Percentiles rank a stretch among this genome's conserved stretches.
Evolutionary conservation across 2,329 filamentous ascomycete genomes (phyloP).

Genomic region (Colletotrichum cordylinicola): DNA sequence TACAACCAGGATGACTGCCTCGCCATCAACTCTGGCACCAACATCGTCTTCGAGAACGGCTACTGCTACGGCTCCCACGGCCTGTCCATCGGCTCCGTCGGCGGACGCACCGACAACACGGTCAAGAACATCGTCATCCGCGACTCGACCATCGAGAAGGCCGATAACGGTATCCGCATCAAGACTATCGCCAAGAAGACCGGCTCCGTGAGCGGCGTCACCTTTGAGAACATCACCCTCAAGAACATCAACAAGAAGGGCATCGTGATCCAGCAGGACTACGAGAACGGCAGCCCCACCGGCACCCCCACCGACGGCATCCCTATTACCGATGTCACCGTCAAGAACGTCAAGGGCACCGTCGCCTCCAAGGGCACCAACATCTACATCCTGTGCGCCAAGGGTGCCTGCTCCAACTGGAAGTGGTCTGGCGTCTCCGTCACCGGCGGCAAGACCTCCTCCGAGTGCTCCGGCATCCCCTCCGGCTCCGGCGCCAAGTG

Average conservation of each 20-base stretch:
- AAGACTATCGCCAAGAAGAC: constrained; percentile 54
- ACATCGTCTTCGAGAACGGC: constrained; percentile 50
- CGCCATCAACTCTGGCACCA: constrained; percentile 58
- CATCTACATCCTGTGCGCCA: constrained; percentile 60
- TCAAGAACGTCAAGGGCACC: constrained; percentile 49
- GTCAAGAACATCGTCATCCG: constrained; percentile 59
- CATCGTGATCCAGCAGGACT: constrained; percentile 49
- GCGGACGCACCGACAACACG: constrained; percentile 54
- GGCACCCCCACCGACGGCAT: constrained; percentile 52
- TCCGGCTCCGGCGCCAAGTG: constrained; percentile 19
- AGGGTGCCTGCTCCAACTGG: constrained; percentile 57
- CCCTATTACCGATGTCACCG: constrained; percentile 56
- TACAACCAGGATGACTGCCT: constrained; percentile 70
- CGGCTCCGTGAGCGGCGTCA: constrained; percentile 47
- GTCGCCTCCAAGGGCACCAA: constrained; percentile 44
- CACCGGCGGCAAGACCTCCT: constrained; percentile 52
- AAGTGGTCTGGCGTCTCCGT: constrained; percentile 55
- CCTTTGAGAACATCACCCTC: constrained; percentile 49
- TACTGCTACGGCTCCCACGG: constrained; percentile 51
- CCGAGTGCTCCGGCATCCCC: constrained; percentile 32
- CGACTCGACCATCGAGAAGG: constrained; percentile 55
- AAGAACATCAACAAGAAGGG: constrained; percentile 46
- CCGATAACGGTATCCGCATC: constrained; percentile 57
- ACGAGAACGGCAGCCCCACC: constrained; percentile 50
- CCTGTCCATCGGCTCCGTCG: constrained; percentile 49